Percentiles rank a stretch among this genome's conserved stretches.
These are phyloP conservation scores for Leucocoprinus leucothites DNA, from an alignment of 768 basidiomycete genomes.

Conservation along the genomic window DNA sequence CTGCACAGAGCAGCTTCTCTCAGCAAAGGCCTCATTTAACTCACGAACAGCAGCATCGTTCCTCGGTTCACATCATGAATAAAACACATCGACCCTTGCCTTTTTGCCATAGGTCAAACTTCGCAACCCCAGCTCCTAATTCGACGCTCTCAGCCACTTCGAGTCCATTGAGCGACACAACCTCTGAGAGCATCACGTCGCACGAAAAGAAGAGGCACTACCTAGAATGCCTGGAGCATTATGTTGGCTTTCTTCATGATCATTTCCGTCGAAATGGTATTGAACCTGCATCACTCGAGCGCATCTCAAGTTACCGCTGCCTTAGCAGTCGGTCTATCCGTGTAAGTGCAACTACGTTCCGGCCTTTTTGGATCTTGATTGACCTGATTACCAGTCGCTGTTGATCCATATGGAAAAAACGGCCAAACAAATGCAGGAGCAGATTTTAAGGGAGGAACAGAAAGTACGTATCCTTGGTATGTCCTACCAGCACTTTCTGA, in stretches of 20 bases:
- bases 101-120: slow-evolving; percentile 1
- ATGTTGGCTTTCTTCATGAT: slow-evolving; percentile 63
- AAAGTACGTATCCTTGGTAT: slow-evolving; percentile 33
- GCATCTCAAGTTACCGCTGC: slow-evolving; percentile 49
- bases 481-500: neutral
- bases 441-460: slow-evolving; percentile 53
- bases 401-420: slow-evolving; percentile 68
- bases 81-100: slow-evolving; percentile 65
- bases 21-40: neutral
- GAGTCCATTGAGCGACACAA: neutral
- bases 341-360: slow-evolving; percentile 27
- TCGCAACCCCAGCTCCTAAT: neutral
- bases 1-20: slow-evolving; percentile 12
- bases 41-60: slow-evolving; percentile 7
- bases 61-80: slow-evolving; percentile 29
- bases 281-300: slow-evolving; percentile 44
- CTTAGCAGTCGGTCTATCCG: slow-evolving; percentile 64
- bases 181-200: slow-evolving; percentile 69
- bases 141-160: neutral
- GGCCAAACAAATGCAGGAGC: slow-evolving; percentile 45
- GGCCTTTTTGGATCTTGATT: neutral
- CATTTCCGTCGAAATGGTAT: slow-evolving; percentile 51
- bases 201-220: slow-evolving; percentile 78
- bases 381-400: slow-evolving; percentile 44
- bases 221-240: slow-evolving; percentile 70